Percentiles rank a stretch among this genome's conserved stretches.
These are phyloP conservation scores for Chlorella variabilis DNA, from an alignment of 163 green algal genomes.

Conservation along the genomic window DNA sequence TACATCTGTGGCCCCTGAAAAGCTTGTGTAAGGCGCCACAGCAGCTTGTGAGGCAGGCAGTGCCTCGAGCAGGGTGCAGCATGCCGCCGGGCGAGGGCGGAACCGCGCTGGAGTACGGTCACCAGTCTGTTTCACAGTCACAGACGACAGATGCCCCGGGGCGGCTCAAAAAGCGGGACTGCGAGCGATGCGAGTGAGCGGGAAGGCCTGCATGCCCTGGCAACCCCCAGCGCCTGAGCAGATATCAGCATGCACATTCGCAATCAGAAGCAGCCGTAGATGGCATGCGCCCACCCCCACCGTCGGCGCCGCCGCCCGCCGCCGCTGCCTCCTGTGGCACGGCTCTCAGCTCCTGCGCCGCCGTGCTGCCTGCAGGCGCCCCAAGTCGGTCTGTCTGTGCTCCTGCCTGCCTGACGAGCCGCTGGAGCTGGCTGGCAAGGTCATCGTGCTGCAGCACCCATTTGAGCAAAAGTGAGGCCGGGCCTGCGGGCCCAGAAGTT, in stretches of 20 bases:
- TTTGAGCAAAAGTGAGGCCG: constrained; percentile 23
- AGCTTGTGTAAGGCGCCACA: no score
- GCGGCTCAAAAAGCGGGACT: no score
- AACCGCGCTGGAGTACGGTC: no score
- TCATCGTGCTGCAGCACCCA: constrained; percentile 29
- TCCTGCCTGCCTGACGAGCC: not conserved
- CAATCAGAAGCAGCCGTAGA: not conserved
- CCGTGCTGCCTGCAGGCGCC: not conserved
- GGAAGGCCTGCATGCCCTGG: no score
- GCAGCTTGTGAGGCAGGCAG: no score
- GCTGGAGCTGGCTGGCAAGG: not conserved
- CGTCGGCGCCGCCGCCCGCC: not conserved
- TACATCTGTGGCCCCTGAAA: no score
- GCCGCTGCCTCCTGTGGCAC: not conserved
- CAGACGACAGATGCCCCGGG: no score
- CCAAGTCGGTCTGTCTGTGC: constrained; percentile 19
- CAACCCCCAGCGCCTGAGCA: no score
- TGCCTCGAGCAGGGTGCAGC: no score
- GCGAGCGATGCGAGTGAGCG: constrained; percentile 14
- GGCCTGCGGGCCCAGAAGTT: not conserved
- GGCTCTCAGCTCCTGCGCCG: not conserved
- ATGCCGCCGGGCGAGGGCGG: no score
- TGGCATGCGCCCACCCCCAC: not conserved
- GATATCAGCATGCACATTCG: no score
- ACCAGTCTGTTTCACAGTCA: no score